Evolutionary conservation across 257 asterid genomes (phyloP).

Genomic region (Solanum habrochaites): DNA sequence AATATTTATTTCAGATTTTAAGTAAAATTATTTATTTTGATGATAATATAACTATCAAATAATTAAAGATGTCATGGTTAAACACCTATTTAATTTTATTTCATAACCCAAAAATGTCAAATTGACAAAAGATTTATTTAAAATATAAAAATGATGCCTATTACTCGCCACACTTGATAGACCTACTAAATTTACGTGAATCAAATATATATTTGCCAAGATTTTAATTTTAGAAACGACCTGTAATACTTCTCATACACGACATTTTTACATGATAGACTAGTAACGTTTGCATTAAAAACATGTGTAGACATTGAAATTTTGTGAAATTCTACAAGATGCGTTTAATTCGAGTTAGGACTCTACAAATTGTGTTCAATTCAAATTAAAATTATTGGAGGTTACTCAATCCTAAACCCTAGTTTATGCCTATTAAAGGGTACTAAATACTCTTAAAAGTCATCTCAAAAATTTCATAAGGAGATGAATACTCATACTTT

Average conservation of each 20-base stretch:
- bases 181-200: not conserved
- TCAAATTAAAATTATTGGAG: no score
- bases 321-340: no score
- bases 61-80: not conserved
- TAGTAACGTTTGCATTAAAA: not conserved
- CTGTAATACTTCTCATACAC: not conserved
- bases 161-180: not conserved
- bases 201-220: accelerated
- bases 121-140: not conserved
- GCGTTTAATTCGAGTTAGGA: no score
- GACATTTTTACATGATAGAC: not conserved
- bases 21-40: not conserved
- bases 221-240: no score
- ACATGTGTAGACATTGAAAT: not conserved
- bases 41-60: not conserved
- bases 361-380: no score
- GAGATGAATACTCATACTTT: not conserved
- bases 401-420: no score
- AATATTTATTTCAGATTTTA: no score
- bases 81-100: not conserved
- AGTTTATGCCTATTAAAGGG: no score
- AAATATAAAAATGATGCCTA: accelerated
- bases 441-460: no score
- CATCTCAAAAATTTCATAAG: no score
- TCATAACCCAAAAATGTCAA: accelerated